Percentiles rank a stretch among this genome's conserved stretches.
Evolutionary conservation across 2,329 filamentous ascomycete species (phyloP).

Genomic region (Nemania bipapillata): DNA sequence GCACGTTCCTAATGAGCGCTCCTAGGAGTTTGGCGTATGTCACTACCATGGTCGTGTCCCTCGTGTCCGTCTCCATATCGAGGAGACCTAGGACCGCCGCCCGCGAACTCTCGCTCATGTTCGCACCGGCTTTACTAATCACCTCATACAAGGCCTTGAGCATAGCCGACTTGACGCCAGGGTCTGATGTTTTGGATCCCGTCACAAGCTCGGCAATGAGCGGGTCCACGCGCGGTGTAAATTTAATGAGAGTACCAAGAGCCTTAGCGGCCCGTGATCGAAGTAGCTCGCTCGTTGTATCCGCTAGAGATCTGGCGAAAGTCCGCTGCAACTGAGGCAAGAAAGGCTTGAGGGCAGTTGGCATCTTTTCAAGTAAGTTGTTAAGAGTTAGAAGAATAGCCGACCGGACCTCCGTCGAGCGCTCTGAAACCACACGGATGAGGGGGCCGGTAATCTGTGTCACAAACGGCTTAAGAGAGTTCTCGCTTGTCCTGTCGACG

Average conservation of each 20-base stretch:
- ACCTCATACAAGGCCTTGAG: constrained; percentile 96
- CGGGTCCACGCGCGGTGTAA: constrained; percentile 94
- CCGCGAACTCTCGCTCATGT: constrained; percentile 92
- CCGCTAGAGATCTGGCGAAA: constrained; percentile 94
- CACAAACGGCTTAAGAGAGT: constrained; percentile 91
- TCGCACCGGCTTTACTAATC: constrained; percentile 89
- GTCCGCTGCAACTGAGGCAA: constrained; percentile 95
- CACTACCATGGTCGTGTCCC: constrained; percentile 81
- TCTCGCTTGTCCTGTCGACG: constrained; percentile 88
- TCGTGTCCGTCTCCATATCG: constrained; percentile 81
- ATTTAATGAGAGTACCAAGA: constrained; percentile 91
- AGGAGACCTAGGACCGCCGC: constrained; percentile 88
- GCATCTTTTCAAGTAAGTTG: constrained; percentile 96
- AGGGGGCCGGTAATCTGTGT: constrained; percentile 97
- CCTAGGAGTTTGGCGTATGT: constrained; percentile 91
- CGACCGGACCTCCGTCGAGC: constrained; percentile 94
- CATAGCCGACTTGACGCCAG: constrained; percentile 93
- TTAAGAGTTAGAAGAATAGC: constrained; percentile 94
- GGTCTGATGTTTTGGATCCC: constrained; percentile 89
- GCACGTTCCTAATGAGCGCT: constrained; percentile 86
- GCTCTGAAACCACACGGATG: constrained; percentile 96
- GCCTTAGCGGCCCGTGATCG: constrained; percentile 91
- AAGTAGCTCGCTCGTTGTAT: constrained; percentile 88
- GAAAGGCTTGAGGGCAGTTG: constrained; percentile 93
- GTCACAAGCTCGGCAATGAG: constrained; percentile 91